Evolutionary conservation across 805 yeast species (phyloP).

Genomic region (Zygotorulaspora chibaensis): DNA sequence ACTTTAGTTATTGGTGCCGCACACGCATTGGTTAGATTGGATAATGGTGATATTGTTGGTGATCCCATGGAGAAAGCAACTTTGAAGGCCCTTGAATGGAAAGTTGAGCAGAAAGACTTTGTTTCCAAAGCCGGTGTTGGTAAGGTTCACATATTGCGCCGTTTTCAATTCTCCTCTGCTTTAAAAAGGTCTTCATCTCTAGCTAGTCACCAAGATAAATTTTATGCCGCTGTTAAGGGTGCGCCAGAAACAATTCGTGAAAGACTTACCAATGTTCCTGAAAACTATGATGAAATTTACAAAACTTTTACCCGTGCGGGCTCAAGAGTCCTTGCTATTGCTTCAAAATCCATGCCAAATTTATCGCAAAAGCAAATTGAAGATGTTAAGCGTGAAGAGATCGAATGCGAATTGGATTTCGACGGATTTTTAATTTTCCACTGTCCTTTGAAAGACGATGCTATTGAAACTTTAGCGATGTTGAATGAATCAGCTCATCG

Average conservation of each 20-base stretch:
- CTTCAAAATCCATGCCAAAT: constrained; percentile 66
- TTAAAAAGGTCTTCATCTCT: constrained; percentile 91
- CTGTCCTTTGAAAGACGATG: constrained; percentile 94
- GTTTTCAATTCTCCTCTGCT: constrained; percentile 96
- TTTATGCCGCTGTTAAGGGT: constrained; percentile 87
- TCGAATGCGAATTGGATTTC: constrained; percentile 71
- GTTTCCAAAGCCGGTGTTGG: constrained; percentile 46
- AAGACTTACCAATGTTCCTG: constrained; percentile 70
- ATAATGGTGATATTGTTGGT: constrained; percentile 97
- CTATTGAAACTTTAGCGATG: constrained; percentile 85
- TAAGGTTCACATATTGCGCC: constrained; percentile 71
- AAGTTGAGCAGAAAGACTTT: constrained; percentile 68
- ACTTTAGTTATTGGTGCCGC: constrained; percentile 83
- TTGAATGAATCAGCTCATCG: constrained; percentile 93
- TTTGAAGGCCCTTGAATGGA: constrained; percentile 81
- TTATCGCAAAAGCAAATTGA: constrained; percentile 48
- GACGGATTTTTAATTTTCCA: constrained; percentile 96
- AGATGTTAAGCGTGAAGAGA: constrained; percentile 64
- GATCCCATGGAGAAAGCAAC: constrained; percentile 99
- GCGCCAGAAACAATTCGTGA: constrained; percentile 93
- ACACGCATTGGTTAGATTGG: constrained; percentile 89
- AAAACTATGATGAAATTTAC: constrained; percentile 74
- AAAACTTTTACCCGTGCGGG: constrained; percentile 93
- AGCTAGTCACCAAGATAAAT: constrained; percentile 52
- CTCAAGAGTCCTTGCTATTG: constrained; percentile 93